A percentile compares a stretch with the other conserved stretches of the same genome.
Evolutionary conservation across 768 basidiomycete genomes (phyloP).

Genomic region (Boletus eberwhitei): DNA sequence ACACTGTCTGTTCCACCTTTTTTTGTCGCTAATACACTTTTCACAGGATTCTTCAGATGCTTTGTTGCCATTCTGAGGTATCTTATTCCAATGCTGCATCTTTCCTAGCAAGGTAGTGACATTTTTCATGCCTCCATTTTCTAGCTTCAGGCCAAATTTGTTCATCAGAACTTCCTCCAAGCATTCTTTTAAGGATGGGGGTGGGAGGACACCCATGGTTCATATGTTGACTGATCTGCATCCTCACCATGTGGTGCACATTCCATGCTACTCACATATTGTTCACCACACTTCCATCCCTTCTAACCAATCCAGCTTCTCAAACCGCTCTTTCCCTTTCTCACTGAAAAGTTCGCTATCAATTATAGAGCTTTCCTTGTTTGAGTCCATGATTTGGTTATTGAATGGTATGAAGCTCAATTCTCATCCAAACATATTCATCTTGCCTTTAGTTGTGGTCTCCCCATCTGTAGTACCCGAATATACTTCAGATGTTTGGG

Average conservation of each 20-base stretch:
- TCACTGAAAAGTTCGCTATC: neutral
- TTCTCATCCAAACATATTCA: neutral
- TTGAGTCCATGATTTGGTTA: too few species aligned
- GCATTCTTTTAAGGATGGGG: neutral
- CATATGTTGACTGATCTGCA: neutral
- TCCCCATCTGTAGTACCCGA: neutral
- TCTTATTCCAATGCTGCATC: neutral
- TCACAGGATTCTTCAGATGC: neutral
- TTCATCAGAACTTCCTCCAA: neutral
- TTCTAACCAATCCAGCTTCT: neutral
- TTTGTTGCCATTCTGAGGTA: neutral
- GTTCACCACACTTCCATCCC: neutral
- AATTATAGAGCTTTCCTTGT: rapidly evolving
- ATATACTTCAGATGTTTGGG: too few species aligned
- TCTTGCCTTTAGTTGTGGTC: neutral
- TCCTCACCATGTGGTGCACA: neutral
- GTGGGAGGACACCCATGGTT: neutral
- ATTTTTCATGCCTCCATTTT: neutral
- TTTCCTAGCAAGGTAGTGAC: neutral
- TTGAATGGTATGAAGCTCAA: neutral
- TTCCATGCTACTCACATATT: neutral
- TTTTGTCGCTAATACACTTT: too few species aligned
- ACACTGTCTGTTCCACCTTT: neutral
- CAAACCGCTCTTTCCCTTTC: neutral
- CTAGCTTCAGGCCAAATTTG: neutral